Evolutionary conservation across 2,329 filamentous ascomycete genomes (phyloP).

Genomic region (Penicillium sp.): DNA sequence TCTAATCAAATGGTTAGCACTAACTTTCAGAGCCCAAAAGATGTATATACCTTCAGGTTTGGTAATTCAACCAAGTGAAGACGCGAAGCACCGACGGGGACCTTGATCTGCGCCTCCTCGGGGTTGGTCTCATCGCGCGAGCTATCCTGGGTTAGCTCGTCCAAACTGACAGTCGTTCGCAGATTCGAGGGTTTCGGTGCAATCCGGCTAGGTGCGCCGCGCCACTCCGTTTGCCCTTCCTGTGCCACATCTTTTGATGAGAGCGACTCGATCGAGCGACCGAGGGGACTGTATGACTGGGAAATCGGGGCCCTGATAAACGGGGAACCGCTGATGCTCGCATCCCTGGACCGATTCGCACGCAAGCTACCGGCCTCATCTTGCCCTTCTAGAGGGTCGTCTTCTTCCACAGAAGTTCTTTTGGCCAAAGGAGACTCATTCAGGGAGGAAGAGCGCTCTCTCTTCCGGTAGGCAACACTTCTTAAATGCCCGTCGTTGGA

Average conservation of each 20-base stretch:
- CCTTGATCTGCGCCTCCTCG: conserved; percentile 47
- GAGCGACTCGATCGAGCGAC: conserved; percentile 28
- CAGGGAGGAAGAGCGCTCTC: conserved; percentile 31
- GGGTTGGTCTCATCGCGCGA: conserved; percentile 20
- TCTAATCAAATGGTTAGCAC: conserved; percentile 45
- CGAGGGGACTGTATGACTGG: conserved; percentile 27
- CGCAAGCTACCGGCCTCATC: conserved; percentile 22
- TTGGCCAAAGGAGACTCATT: conserved; percentile 27
- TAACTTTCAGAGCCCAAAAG: not conserved
- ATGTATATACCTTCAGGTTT: conserved; percentile 49
- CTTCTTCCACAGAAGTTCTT: conserved; percentile 26
- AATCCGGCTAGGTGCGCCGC: conserved; percentile 12
- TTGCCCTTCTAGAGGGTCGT: conserved; percentile 18
- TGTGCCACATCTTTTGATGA: conserved; percentile 21
- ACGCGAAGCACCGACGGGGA: conserved; percentile 84
- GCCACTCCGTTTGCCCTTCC: conserved; percentile 19
- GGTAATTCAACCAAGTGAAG: conserved; percentile 84
- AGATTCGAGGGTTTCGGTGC: conserved; percentile 27
- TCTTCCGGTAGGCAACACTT: conserved; percentile 22
- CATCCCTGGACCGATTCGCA: conserved; percentile 26
- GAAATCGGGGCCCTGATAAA: conserved; percentile 43
- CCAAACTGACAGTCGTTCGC: conserved; percentile 23
- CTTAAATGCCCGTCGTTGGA: conserved; percentile 11
- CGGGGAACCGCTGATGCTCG: conserved; percentile 46
- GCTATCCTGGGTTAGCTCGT: conserved; percentile 16